Base-by-base conservation (phyloP, 23 red algal species). In the Gracilaria vermiculophylla region DNA sequence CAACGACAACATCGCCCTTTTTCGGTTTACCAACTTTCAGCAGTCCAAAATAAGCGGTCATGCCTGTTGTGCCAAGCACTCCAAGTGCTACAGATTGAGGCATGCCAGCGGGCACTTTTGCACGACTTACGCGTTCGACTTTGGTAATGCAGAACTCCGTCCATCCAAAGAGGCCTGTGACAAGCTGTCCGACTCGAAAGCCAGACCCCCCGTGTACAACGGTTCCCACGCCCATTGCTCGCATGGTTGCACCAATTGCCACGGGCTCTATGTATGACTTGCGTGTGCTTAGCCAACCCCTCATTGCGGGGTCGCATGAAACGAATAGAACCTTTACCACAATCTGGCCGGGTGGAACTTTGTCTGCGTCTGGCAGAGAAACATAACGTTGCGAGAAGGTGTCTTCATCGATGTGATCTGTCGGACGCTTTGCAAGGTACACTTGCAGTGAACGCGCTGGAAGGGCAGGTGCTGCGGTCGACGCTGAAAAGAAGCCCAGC, bases 1-100 rank as follows among this genome's bases (percentile, higher is more conserved):
- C 93, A 53, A 95, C 67, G 39, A 95, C 93, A 21, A 82, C 70
- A 17, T 90, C 85, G n/a, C 77, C 78, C 24, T 60, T 53, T 31
- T 91, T 71, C 0, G 64, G 74, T 21, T 67, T 60, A n/a, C 93
- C 93, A 0, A 95, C 64, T 19, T 85, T 34, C 10, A 90, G 45
- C 25, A 95, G 58, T 23, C 93, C 93, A 86, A 90, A 95, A 71
- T 90, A 90, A n/a, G 93, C 93, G 8, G 93, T 95, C 54, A 77
- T 62, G 35, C 93, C 93, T 31, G 86, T 95, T 21, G 52, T 90
- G 17, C 93, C 93, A 19, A 95, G 78, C 17, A 89, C 83, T 32
- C 93, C 85, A 31, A 95, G 80, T 19, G 60, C 43, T 39, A 66
- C 67, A 2, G 77, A 77, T 34, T 53, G 4, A 12, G 76, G 14